Percentiles rank a stretch among this genome's conserved stretches.
Evolutionary conservation across 768 basidiomycete genomes (phyloP).

Genomic region (Hirschioporus abietinus): DNA sequence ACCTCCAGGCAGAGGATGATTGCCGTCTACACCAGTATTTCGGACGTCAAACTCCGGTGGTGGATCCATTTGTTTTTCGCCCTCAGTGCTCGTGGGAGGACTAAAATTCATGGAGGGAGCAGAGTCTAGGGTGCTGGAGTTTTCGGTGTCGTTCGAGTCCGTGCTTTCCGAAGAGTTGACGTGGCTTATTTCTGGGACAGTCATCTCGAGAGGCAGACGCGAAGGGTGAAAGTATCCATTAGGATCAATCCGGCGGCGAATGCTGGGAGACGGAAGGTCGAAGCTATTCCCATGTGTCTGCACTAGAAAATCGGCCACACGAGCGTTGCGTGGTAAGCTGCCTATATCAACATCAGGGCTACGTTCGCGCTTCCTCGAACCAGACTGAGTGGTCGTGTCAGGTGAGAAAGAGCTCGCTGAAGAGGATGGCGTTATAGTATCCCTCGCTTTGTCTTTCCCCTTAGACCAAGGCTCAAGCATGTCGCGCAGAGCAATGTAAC

Average conservation of each 20-base stretch:
- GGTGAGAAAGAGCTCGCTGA: background rate
- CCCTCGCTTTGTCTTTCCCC: slow-evolving; percentile 39
- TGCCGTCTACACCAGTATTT: background rate
- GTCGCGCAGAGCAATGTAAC: slow-evolving; percentile 57
- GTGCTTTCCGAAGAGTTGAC: background rate
- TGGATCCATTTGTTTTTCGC: background rate
- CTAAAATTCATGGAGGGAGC: background rate
- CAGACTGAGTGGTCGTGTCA: slow-evolving; percentile 8
- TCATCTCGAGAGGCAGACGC: background rate
- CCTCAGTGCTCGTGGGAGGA: slow-evolving; percentile 1
- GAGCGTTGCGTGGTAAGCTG: slow-evolving; percentile 31
- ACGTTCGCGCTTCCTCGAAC: slow-evolving; percentile 46
- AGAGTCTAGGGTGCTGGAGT: background rate
- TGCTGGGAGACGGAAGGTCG: slow-evolving; percentile 22
- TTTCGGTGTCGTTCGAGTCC: background rate
- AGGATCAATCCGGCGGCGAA: slow-evolving; percentile 2
- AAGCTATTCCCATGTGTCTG: slow-evolving; percentile 14
- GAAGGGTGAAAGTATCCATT: background rate
- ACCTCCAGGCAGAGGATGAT: background rate
- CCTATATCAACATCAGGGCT: slow-evolving; percentile 37
- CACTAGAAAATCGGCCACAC: slow-evolving; percentile 10
- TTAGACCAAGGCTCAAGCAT: slow-evolving; percentile 48
- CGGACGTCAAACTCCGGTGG: background rate
- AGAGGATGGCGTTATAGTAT: background rate
- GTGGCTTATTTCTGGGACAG: background rate